phyloP scores from a whole-genome alignment of 257 asterid genomes.

The Misopates orontium region DNA sequence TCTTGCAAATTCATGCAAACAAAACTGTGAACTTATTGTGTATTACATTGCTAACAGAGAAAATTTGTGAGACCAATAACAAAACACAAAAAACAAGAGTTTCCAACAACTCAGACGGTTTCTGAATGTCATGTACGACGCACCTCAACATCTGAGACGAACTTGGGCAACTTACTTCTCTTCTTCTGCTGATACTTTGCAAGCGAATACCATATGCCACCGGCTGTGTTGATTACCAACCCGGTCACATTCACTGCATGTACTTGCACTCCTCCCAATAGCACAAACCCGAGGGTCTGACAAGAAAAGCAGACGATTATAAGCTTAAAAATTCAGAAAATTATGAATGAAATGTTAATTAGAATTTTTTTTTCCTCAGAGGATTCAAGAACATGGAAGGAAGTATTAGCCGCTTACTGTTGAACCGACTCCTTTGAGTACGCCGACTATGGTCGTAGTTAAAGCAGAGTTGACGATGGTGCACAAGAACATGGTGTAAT shows the following conservation, averaged over 20 bases:
- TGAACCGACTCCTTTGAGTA: conserved; percentile 96
- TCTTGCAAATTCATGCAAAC: too few species aligned
- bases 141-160: conserved; percentile 37
- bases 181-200: conserved; percentile 79
- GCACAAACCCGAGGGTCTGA: conserved; percentile 79
- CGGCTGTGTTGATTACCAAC: conserved; percentile 76
- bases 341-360: not conserved
- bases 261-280: conserved; percentile 88
- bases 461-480: conserved; percentile 96
- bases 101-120: too few species aligned
- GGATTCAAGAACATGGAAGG: not conserved
- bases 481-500: conserved; percentile 98
- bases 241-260: conserved; percentile 82
- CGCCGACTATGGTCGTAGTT: conserved; percentile 97
- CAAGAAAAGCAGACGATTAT: conserved; percentile 1
- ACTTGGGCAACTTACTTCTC: conserved; percentile 57
- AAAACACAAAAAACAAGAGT: too few species aligned
- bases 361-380: too few species aligned
- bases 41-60: too few species aligned
- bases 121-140: too few species aligned
- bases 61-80: too few species aligned
- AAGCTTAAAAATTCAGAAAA: conserved; percentile 14
- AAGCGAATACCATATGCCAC: conserved; percentile 83
- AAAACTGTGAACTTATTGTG: too few species aligned
- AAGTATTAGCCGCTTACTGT: conserved; percentile 52